Base-by-base conservation (phyloP, 2,329 filamentous ascomycete species). In the Drechslera avenae region DNA sequence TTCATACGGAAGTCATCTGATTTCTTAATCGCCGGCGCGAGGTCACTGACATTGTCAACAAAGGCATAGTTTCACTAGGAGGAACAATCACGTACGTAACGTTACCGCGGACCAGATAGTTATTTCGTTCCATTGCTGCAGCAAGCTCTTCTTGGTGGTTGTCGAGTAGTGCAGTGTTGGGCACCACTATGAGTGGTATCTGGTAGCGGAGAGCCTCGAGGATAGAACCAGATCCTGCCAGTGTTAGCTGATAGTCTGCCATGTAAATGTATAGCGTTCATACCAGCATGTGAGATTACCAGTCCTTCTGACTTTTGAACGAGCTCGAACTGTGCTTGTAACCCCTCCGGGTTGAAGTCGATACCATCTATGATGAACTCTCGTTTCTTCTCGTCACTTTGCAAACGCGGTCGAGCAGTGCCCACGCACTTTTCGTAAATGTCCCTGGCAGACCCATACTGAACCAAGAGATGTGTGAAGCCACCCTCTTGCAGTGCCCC, bases 61-160 rank as follows among this genome's bases (percentile, higher is more conserved):
- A 13, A 28, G 2, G 5, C 1, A 5, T n/a, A 6, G 5, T n/a
- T 7, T 3, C 3, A 3, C 17, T 7, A 4, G 2, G 44, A 23
- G 17, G 23, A 21, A 4, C 4, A 21, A 4, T 3, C n/a, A 44
- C 81, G 47, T 80, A 91, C 87, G 82, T 79, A 34, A 90, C 75
- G 45, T 80, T 77, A 9, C 88, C 89, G 62, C 86, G 81, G n/a
- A 92, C 80, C 2, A 90, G 85, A 74, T 95, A 96, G 18, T 88
- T 87, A 60, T 90, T 84, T 18, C 79, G 76, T 26, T 88, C 83
- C 49, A 97, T 81, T 59, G 90, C 86, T 41, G 86, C 79, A 0
- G 93, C 93, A 46, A 99, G 82, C 72, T 97, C 91, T 16, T 85
- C 82, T 74, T 99, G 94, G 69, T 99, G 94, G 65, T 99, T 93